Evolutionary conservation across 2,329 filamentous ascomycete genomes (phyloP).

Genomic region (Cadophora sp.): DNA sequence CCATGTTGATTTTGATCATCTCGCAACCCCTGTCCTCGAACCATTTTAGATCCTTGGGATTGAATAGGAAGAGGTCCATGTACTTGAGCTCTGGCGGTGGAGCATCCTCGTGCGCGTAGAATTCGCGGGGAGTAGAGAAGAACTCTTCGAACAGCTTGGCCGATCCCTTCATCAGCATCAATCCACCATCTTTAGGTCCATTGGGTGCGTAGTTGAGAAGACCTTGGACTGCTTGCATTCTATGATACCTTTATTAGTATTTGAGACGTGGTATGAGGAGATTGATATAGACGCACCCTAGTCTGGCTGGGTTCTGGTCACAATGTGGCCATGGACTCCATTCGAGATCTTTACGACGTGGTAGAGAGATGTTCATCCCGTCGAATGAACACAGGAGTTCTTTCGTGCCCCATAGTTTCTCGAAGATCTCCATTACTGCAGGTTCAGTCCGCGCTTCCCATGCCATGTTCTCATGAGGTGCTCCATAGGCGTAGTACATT

Average conservation of each 20-base stretch:
- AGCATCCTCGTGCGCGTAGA: neutral
- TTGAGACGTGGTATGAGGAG: conserved; percentile 45
- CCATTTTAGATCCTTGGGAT: conserved; percentile 49
- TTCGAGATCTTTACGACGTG: conserved; percentile 20
- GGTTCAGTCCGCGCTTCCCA: conserved; percentile 49
- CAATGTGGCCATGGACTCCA: conserved; percentile 9
- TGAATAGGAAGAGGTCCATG: conserved; percentile 24
- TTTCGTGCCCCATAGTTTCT: conserved; percentile 49
- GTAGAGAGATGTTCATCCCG: conserved; percentile 51
- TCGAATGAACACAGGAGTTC: conserved; percentile 55
- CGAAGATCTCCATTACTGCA: conserved; percentile 48
- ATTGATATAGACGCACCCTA: neutral
- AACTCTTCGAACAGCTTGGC: conserved; percentile 44
- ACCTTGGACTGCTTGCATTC: conserved; percentile 52
- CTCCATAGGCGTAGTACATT: conserved; percentile 49
- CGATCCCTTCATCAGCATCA: conserved; percentile 44
- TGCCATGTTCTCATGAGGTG: conserved; percentile 50
- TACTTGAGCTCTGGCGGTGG: conserved; percentile 10
- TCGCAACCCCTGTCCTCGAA: conserved; percentile 49
- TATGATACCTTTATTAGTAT: conserved; percentile 46
- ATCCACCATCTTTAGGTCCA: conserved; percentile 45
- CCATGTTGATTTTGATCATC: conserved; percentile 48
- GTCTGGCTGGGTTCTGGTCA: neutral
- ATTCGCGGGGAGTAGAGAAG: conserved; percentile 24
- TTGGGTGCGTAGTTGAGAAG: conserved; percentile 49